Evolutionary conservation across 257 asterid species (phyloP).

Genomic region (Petunia secreta): DNA sequence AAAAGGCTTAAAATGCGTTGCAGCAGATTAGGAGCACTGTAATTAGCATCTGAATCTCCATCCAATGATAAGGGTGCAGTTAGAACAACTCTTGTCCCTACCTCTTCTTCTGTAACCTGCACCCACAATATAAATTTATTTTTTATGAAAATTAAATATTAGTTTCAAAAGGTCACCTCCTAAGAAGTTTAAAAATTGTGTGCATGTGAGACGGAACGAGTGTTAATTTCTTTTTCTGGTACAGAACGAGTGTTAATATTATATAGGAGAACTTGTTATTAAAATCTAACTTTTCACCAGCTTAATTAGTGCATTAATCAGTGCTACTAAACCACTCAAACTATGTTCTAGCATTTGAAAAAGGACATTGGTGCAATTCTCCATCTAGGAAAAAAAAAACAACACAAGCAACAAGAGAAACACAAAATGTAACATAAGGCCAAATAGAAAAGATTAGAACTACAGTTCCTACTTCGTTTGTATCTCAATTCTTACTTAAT

Average conservation of each 20-base stretch:
- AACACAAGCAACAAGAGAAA: neutral
- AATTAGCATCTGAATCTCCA: constrained; percentile 45
- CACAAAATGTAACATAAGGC: neutral
- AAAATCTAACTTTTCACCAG: no score
- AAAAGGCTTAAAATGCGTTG: constrained; percentile 69
- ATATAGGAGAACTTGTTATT: no score
- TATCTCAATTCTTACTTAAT: neutral
- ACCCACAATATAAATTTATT: neutral
- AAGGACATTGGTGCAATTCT: neutral
- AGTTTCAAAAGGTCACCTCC: no score
- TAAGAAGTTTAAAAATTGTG: no score
- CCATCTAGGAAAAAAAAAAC: neutral
- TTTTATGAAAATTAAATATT: no score
- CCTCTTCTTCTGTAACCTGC: constrained; percentile 47
- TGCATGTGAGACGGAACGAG: no score
- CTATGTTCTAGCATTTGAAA: neutral
- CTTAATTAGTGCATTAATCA: no score
- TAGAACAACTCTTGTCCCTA: constrained; percentile 42
- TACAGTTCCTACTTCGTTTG: neutral
- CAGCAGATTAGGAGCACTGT: constrained; percentile 66
- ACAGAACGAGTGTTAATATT: no score
- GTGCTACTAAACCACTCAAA: no score
- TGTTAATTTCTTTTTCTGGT: no score
- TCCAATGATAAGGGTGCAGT: constrained; percentile 69
- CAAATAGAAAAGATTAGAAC: neutral